Evolutionary conservation across 1,284 basidiomycete genomes (phyloP).

Genomic region (Moesziomyces aphidis): DNA sequence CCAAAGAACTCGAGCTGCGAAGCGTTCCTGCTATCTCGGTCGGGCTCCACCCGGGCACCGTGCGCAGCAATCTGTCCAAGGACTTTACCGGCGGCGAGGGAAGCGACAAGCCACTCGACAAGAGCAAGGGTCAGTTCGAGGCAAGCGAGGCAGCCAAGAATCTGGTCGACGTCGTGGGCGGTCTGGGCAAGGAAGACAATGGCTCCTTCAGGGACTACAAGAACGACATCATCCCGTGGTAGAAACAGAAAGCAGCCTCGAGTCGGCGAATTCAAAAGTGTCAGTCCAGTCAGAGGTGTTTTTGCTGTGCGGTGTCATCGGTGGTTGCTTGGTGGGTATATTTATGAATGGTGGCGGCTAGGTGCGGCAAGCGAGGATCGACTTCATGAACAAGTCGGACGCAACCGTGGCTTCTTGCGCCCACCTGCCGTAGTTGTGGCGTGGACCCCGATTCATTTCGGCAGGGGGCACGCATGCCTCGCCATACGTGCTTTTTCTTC

Average conservation of each 20-base stretch:
- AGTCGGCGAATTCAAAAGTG: neutral
- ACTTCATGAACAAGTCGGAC: neutral
- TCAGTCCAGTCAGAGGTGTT: neutral
- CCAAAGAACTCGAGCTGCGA: conserved; percentile 74
- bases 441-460: neutral
- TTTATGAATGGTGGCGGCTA: neutral
- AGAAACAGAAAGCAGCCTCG: neutral
- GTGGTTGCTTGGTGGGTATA: neutral
- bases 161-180: conserved; percentile 73
- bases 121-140: conserved; percentile 72
- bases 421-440: neutral
- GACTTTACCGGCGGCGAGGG: conserved; percentile 65
- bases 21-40: conserved; percentile 72
- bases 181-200: conserved; percentile 71
- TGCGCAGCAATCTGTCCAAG: conserved; percentile 73
- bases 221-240: conserved; percentile 73
- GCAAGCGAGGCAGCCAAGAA: conserved; percentile 75
- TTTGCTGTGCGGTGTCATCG: neutral
- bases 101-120: conserved; percentile 51
- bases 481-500: no score
- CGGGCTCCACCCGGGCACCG: conserved; percentile 67
- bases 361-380: neutral
- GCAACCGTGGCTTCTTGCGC: neutral
- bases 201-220: conserved; percentile 80
- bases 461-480: no score